Evolutionary conservation across 805 yeast species (phyloP), one percentile per base, ranked within the genome.

Genomic region (Torulaspora maleeae): DNA sequence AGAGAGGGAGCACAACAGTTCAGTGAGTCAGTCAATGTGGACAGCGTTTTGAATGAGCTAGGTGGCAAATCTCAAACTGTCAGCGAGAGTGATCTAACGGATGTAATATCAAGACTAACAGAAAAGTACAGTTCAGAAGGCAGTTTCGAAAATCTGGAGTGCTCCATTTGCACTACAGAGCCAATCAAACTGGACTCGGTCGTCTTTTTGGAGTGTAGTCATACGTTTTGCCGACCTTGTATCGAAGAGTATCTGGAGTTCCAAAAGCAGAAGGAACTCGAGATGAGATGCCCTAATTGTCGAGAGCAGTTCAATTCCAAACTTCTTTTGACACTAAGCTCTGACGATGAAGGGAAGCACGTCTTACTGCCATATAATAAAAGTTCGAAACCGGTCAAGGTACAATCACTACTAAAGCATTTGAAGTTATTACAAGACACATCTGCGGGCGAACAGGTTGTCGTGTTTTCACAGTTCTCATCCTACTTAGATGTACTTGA

Each of bases 381-480:
- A 16, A 60, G 63, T 2, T 53, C 67, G 13, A 74, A 80, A 39
- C 83, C 95, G 0, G 77, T 95, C 0, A 89, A 89, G 61, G 71
- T 86, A 11, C 77, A 78, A 52, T 88, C 95, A 0, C 68, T 89
- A 20, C 47, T 86, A 4, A 65, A 71, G 3, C 88, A 84, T 56
- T 63, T 88, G 13, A 68, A 76, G 29, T 67, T 65, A 22, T 65
- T 84, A 12, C 74, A 73, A 45, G 77, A 74, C 20, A 78, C 77
- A 12, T 71, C 77, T 7, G 78, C 83, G 0, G 80, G 79, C 12
- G 86, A 82, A 47, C 88, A 85, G 56, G 79, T 85, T 3, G 89
- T 91, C 40, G 90, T 91, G 0, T 91, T 91, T 59, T 88, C 96
- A 1, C 97, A 91, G 55, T 90, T 90, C 56, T 85, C 96, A 0